Conservation (phyloP, 1,284 basidiomycete species). For the Boletus holoroseus region DNA sequence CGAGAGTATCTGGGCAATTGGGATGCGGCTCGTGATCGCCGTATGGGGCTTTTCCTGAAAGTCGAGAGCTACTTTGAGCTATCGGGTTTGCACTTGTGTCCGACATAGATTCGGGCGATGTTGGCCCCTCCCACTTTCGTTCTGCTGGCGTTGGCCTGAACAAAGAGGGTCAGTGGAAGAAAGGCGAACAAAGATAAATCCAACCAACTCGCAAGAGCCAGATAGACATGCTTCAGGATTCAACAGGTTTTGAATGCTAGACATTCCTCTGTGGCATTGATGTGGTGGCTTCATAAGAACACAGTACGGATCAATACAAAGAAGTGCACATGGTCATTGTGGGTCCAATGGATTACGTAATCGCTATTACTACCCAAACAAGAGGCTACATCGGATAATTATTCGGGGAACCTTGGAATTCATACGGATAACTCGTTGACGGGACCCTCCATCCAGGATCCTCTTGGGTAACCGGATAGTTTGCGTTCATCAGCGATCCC, state of each 20-base stretch:
- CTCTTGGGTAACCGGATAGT: constrained; percentile 16
- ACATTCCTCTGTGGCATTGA: constrained; percentile 38
- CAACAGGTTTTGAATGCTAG: constrained; percentile 48
- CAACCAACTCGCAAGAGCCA: constrained; percentile 37
- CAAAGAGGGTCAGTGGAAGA: constrained; percentile 19
- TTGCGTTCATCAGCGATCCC: constrained; percentile 10
- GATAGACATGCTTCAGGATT: constrained; percentile 45
- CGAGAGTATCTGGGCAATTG: constrained; percentile 68
- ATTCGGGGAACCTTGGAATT: constrained; percentile 15
- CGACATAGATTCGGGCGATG: constrained; percentile 26
- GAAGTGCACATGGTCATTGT: constrained; percentile 23
- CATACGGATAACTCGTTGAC: constrained; percentile 20
- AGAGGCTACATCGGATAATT: constrained; percentile 21
- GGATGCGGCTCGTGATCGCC: constrained; percentile 56
- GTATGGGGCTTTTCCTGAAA: constrained; percentile 13
- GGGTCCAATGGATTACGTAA: constrained; percentile 34
- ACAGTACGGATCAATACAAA: constrained; percentile 3
- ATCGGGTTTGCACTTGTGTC: constrained; percentile 21
- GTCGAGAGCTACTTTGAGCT: constrained; percentile 1
- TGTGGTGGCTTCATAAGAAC: constrained; percentile 14
- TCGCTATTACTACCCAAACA: background rate
- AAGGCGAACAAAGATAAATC: constrained; percentile 10
- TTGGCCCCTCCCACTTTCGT: constrained; percentile 16
- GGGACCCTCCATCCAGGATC: constrained; percentile 22
- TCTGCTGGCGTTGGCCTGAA: constrained; percentile 19